Base-by-base conservation (phyloP, 306 rosid genomes). In the Cucurbita ficifolia region DNA sequence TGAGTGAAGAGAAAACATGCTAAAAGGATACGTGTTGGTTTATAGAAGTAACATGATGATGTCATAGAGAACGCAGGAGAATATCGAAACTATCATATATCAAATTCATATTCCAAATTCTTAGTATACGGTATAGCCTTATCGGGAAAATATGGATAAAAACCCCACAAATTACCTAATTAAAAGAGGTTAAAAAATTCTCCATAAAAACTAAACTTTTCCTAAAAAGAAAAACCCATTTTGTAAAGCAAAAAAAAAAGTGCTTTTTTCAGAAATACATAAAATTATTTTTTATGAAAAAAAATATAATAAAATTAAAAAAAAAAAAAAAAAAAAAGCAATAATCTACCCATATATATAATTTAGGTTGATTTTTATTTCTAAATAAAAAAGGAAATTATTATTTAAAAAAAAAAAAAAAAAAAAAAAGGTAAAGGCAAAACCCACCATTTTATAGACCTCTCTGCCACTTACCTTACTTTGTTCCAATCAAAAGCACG, bases 371-470 rank as follows among this genome's bases (percentile, higher is more conserved):
- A 7, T 60, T 35, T 14, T 24, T 8, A 0, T n/a, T 63, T 38
- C 9, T 0, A 18, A 19, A 4, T 42, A 17, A 7, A 19, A 65
- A 2, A 22, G 22, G 11, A 10, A 46, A 9, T 46, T 3, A 46
- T 46, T 46, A 40, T 8, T 5, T n/a, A 64, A 64, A n/a, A 0
- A 40, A 64, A 10, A n/a, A 50, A 50, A 18, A 39, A 40, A 39
- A 12, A n/a, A 40, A 67, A 67, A 29, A 48, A 48, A 48, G 74
- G 74, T 22, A 69, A 69, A 73, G 80, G 79, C 69, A 38, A 58
- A 63, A 62, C 83, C 78, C 74, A 68, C 73, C 56, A 69, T 3
- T 6, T 22, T 76, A 78, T 75, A 69, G 39, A 4, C 39, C 22
- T 1, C 73, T 68, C 42, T 48, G 68, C 19, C 56, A 14, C 50